Base-by-base conservation (phyloP, 176 grass and related monocot species). In the Aegilops speltoides region DNA sequence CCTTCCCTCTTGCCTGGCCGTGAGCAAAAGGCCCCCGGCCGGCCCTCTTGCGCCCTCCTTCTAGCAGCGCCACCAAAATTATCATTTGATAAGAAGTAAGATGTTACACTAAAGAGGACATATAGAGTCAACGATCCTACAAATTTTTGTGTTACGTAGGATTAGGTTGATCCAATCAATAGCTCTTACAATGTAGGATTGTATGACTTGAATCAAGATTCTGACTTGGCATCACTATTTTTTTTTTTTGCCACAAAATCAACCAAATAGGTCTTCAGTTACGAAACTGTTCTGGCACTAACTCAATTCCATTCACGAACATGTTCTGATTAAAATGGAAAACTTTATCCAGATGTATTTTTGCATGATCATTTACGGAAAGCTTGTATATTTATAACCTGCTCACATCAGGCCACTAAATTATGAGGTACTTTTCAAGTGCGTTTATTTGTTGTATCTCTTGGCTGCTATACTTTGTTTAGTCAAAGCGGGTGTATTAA, bases 391-490 rank as follows among this genome's bases (percentile, higher is more conserved):
- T 82, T 43, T 54, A 16, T 82, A 82, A 69, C 14, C 10, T 50
- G 48, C 50, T 15, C 41, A 34, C 19, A 15, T 33, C 52, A 69
- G 64, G 13, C 20, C 45, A 68, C 56, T 68, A 82, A 82, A 50
- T 69, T 52, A 24, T 26, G 5, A 72, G 70, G 33, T 59, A 83
- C 14, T 82, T 57, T 57, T 71, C 31, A 72, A 83, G 46, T 83
- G 43, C 2, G 45, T 32, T 57, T 59, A 22, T 22, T 59, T 59
- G 20, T 57, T 57, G 54, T 57, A 57, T 4, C 54, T 59, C 54
- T 59, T 59, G 64, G 64, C 65, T 79, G 54, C 43, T 85, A 14
- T 83, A 50, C 43, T 41, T 87, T 79, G 56, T 67, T n/a, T 13
- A 57, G 8, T 33, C 67, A 66, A 45, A 54, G 28, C 34, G 43